Percentiles rank a stretch among this genome's conserved stretches.
Evolutionary conservation across 106 monocot genomes (phyloP).

Genomic region (Platanthera zijinensis): DNA sequence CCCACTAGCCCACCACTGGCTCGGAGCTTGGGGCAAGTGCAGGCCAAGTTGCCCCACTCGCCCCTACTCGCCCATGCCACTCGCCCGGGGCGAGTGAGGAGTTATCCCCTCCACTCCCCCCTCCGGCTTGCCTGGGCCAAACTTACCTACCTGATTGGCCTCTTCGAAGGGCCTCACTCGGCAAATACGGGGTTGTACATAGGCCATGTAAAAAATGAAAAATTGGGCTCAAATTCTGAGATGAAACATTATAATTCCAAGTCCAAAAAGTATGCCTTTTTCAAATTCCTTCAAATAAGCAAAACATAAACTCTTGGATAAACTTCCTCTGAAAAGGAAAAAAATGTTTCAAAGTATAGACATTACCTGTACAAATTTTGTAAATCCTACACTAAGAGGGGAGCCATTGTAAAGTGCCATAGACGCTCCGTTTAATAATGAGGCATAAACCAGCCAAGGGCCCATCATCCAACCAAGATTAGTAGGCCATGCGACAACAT

Average conservation of each 20-base stretch:
- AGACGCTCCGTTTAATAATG: slow-evolving; percentile 86
- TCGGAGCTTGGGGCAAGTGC: no score
- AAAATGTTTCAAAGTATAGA: not conserved
- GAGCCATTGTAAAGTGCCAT: slow-evolving; percentile 94
- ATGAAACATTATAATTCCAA: not conserved
- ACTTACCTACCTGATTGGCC: no score
- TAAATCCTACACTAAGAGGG: slow-evolving; percentile 70
- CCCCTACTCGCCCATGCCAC: no score
- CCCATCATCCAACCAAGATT: slow-evolving; percentile 99
- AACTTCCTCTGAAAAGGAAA: not conserved
- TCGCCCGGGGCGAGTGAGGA: no score
- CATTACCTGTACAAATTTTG: slow-evolving; percentile 89
- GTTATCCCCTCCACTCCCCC: no score
- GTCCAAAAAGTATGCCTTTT: not conserved
- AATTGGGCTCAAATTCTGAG: no score
- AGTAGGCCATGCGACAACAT: slow-evolving; percentile 97
- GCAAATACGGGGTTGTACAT: no score
- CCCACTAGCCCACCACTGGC: no score
- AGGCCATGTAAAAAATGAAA: no score
- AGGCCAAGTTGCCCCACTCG: no score
- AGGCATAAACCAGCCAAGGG: slow-evolving; percentile 96
- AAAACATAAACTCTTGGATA: not conserved
- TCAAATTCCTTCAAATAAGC: not conserved
- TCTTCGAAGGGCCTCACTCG: no score
- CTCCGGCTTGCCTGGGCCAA: no score